Percentiles rank a stretch among this genome's conserved stretches.
Conservation (phyloP, 2,329 filamentous ascomycete genomes). For the Pseudogymnoascus sp. region DNA sequence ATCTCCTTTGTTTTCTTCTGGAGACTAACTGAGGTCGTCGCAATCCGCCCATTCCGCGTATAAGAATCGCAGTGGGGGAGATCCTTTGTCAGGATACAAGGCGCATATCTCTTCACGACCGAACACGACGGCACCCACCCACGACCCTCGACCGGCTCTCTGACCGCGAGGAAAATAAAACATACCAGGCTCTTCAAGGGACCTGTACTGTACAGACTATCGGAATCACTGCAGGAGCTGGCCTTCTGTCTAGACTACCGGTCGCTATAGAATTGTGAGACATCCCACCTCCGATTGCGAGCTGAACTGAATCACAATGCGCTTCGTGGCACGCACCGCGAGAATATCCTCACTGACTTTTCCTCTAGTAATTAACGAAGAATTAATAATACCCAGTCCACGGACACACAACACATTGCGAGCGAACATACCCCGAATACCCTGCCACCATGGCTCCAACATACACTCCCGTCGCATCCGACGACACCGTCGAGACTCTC, state of each 20-base stretch:
- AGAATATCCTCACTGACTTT: neutral
- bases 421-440: neutral
- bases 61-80: neutral
- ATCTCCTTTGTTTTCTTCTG: neutral
- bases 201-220: conserved; percentile 1
- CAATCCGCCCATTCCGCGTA: neutral
- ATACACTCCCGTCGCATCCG: conserved; percentile 19
- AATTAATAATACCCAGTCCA: neutral
- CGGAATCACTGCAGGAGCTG: conserved; percentile 20
- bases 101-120: neutral
- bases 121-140: neutral
- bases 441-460: conserved; percentile 22
- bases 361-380: neutral
- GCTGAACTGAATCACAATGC: neutral
- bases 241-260: conserved; percentile 18
- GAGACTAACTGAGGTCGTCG: neutral
- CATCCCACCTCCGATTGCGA: neutral
- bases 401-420: neutral
- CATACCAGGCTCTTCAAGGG: neutral
- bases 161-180: neutral
- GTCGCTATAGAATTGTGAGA: conserved; percentile 5
- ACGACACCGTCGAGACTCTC: conserved; percentile 10
- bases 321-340: neutral
- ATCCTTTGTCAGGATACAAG: neutral
- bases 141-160: neutral